Base-by-base conservation (phyloP, 805 yeast genomes). In the Pichia manshurica region DNA sequence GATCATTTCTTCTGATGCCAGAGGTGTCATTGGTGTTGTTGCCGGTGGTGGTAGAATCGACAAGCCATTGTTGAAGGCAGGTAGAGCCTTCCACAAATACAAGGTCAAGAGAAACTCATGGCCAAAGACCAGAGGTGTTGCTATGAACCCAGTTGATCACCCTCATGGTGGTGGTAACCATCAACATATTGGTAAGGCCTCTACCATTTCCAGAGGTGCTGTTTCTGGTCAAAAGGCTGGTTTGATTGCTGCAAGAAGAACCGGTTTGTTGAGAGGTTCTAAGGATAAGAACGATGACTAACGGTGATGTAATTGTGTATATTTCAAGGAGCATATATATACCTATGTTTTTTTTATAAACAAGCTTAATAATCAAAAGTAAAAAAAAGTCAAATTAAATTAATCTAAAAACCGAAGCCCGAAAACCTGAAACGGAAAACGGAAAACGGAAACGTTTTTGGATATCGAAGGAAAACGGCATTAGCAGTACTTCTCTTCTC, bases 121-220 rank as follows among this genome's bases (percentile, higher is more conserved):
- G 98, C 99, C 99, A 79, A 90, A 88, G 87, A 93, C 98, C 71
- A 89, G 98, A 82, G 99, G 98, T 91, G 98, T 91, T 73, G 99
- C 99, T 74, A 91, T 93, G 99, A 91, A 91, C 82, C 98, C 98
- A 76, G 99, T 91, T 74, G 99, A 91, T 75, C 99, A 91, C 82
- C 99, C 99, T 75, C 99, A 91, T 77, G 99, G 99, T 87, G 98
- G 99, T 91, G 99, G 99, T 91, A 90, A 90, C 96, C 98, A 91
- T 79, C 98, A 91, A 82, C 98, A 91, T 77, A 91, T 90, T 80
- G 98, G 98, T 89, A 91, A 91, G 84, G 97, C 98, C 70, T 91
- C 98, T 67, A 91, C 98, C 70, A 91, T 91, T 69, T 84, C 96
- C 65, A 88, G 98, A 86, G 96, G 96, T 76, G 97, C 98, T 64